These are phyloP conservation scores for Cystobasidium pallidum DNA, from an alignment of 1,284 basidiomycete species.

Conservation along the genomic window DNA sequence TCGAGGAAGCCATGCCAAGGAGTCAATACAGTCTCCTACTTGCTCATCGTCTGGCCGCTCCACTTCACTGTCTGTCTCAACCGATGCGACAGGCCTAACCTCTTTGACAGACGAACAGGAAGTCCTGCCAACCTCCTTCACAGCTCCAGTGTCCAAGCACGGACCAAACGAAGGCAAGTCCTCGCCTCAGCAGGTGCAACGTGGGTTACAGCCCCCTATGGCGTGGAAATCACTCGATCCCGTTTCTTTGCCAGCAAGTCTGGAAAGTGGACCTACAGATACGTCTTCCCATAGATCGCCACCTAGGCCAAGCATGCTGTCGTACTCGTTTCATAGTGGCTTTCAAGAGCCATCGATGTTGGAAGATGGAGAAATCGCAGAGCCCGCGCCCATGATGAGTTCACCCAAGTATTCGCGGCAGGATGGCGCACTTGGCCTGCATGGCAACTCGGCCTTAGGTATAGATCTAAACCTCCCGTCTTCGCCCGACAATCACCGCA, in stretches of 20 bases:
- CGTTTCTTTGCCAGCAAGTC: background rate
- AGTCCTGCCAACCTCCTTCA: background rate
- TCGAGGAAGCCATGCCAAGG: background rate
- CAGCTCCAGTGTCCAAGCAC: background rate
- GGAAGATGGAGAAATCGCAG: background rate
- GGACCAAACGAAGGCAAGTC: background rate
- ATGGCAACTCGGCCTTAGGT: background rate
- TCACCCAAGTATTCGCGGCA: background rate
- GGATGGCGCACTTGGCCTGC: background rate
- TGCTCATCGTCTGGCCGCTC: constrained; percentile 25
- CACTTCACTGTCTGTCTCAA: constrained; percentile 27
- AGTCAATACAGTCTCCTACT: constrained; percentile 5
- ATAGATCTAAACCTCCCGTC: background rate
- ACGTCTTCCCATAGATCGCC: background rate
- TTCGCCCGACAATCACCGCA: constrained; percentile 28
- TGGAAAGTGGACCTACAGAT: background rate
- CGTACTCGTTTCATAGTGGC: constrained; percentile 29
- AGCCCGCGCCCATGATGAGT: background rate
- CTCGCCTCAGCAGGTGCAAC: background rate
- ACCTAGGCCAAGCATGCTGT: background rate
- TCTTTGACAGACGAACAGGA: background rate
- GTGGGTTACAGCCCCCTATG: background rate
- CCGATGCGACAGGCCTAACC: constrained; percentile 15
- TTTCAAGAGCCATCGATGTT: constrained; percentile 11
- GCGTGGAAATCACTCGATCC: background rate